These are phyloP conservation scores for Blastobotrys ciferrii DNA, from an alignment of 1,139 yeast genomes.

Conservation along the genomic window DNA sequence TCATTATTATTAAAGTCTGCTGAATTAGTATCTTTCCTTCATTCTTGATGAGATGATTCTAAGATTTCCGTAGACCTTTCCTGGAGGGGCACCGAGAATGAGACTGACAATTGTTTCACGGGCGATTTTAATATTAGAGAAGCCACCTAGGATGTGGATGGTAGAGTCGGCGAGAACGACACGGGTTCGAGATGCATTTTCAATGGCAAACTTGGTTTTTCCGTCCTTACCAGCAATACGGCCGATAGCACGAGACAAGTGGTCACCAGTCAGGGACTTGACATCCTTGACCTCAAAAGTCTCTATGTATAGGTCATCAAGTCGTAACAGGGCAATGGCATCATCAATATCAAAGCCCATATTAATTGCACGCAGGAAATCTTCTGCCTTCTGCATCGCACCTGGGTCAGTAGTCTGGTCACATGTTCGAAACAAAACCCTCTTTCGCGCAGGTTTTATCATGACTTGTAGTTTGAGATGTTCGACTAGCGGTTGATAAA, in stretches of 20 bases:
- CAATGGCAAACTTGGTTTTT: conserved; percentile 96
- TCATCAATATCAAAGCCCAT: conserved; percentile 96
- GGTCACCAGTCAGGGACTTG: conserved; percentile 92
- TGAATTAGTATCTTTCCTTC: conserved; percentile 80
- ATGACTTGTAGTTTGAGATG: conserved; percentile 92
- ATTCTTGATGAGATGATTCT: conserved; percentile 95
- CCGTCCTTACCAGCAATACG: conserved; percentile 99
- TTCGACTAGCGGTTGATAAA: conserved; percentile 93
- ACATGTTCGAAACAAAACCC: conserved; percentile 84
- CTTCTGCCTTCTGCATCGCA: conserved; percentile 96
- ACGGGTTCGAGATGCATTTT: conserved; percentile 96
- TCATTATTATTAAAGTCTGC: no score
- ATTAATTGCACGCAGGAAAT: conserved; percentile 90
- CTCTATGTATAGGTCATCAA: conserved; percentile 94
- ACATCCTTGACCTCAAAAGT: conserved; percentile 97
- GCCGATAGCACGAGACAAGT: conserved; percentile 96
- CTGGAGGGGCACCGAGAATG: conserved; percentile 97
- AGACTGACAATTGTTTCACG: conserved; percentile 93
- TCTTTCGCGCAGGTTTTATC: conserved; percentile 68
- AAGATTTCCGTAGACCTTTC: conserved; percentile 94
- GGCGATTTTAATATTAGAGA: conserved; percentile 95
- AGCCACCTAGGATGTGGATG: conserved; percentile 95
- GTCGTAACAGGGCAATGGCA: conserved; percentile 87
- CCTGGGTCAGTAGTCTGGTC: conserved; percentile 84
- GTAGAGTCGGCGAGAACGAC: conserved; percentile 95